Conservation (phyloP, 73 alveolate species). For the Stentor roeselii region DNA sequence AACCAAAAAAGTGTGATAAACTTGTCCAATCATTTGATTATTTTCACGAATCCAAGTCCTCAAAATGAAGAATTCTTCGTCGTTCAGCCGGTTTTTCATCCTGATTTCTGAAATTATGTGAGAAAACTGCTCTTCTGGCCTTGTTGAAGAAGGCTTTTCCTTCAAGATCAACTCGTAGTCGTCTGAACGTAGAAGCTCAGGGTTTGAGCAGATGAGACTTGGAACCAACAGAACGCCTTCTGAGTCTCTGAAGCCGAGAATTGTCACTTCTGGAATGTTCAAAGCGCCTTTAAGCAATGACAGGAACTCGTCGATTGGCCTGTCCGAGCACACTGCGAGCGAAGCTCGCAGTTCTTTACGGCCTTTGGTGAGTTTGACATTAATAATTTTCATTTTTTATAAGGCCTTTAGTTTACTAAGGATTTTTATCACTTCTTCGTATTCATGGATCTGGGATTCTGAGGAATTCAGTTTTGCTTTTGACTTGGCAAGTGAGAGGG, state of each 20-base stretch:
- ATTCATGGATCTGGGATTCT: too few relatives aligned
- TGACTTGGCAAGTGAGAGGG: too few relatives aligned
- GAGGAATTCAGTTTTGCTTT: too few relatives aligned
- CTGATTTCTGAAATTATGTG: slow-evolving; percentile 17
- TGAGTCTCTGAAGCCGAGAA: slow-evolving; percentile 6
- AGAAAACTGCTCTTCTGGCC: slow-evolving; percentile 29
- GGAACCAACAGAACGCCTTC: slow-evolving; percentile 16
- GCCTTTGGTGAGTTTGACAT: slow-evolving; percentile 22
- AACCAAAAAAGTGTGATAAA: not conserved
- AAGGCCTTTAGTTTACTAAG: too few relatives aligned
- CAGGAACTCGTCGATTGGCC: slow-evolving; percentile 17
- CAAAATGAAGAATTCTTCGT: not conserved
- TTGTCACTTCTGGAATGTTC: not conserved
- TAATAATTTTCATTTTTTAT: slow-evolving; percentile 21
- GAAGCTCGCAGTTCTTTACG: slow-evolving; percentile 8
- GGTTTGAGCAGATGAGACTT: slow-evolving; percentile 12
- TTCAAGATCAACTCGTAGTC: slow-evolving; percentile 1
- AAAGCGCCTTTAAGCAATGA: not conserved
- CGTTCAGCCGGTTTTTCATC: slow-evolving; percentile 1
- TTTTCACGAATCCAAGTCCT: slow-evolving; percentile 16
- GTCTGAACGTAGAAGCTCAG: slow-evolving; percentile 17
- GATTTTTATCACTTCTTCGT: too few relatives aligned
- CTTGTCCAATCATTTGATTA: slow-evolving; percentile 6
- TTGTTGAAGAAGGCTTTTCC: not conserved
- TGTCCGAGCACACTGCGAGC: not conserved